These are phyloP conservation scores for Penicillium salamii DNA, from an alignment of 495 filamentous ascomycete genomes.

Conservation along the genomic window DNA sequence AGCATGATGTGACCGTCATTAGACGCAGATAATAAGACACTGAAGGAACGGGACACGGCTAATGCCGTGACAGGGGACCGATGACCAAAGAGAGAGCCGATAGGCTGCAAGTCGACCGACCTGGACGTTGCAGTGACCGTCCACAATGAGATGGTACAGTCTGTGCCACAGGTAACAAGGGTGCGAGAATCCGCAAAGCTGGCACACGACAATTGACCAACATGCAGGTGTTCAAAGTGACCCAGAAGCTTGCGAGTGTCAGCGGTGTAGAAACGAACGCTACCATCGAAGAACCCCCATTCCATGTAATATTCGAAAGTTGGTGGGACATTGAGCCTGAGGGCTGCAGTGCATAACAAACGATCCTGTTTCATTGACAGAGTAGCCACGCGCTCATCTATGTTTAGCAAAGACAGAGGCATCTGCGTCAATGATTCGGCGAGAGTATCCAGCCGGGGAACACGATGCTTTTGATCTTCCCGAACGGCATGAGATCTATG, in stretches of 20 bases:
- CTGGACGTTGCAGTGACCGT: constrained; percentile 60
- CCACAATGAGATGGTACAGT: constrained; percentile 88
- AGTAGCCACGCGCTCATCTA: constrained; percentile 73
- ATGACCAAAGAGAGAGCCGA: constrained; percentile 84
- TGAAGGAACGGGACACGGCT: constrained; percentile 83
- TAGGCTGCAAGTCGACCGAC: constrained; percentile 75
- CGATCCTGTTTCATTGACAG: constrained; percentile 84
- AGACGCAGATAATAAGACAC: constrained; percentile 76
- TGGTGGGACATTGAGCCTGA: constrained; percentile 83
- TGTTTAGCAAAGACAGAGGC: constrained; percentile 77
- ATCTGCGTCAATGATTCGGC: constrained; percentile 75
- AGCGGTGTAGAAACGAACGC: constrained; percentile 81
- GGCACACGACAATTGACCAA: constrained; percentile 77
- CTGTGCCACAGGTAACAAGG: constrained; percentile 83
- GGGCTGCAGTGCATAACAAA: constrained; percentile 76
- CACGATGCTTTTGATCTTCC: constrained; percentile 60
- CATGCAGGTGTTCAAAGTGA: constrained; percentile 89
- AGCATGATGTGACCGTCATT: constrained; percentile 78
- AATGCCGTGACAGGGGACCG: constrained; percentile 75
- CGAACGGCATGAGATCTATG: constrained; percentile 69
- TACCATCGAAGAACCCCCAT: constrained; percentile 94
- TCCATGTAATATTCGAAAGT: constrained; percentile 87
- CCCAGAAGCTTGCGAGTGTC: constrained; percentile 75
- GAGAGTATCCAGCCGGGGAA: constrained; percentile 70
- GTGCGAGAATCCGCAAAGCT: constrained; percentile 86